Conservation (phyloP, 2,329 filamentous ascomycete species). For the Phyllosticta citribraziliensis region DNA sequence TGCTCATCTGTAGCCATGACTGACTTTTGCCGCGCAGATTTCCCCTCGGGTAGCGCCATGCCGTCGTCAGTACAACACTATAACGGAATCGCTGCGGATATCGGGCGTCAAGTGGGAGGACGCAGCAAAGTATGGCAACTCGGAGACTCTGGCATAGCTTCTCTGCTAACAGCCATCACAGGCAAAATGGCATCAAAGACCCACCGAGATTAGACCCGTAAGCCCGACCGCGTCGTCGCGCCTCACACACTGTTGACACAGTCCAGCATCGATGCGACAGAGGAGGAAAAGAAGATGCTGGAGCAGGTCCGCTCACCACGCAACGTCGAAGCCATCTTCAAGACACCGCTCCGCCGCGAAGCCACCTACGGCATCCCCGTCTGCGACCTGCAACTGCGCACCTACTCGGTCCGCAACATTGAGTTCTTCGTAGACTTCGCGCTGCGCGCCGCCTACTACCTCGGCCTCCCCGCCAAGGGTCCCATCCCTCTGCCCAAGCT, state of each 20-base stretch:
- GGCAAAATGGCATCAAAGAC: constrained; percentile 16
- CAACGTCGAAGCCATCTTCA: constrained; percentile 74
- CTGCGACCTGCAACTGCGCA: constrained; percentile 86
- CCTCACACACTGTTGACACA: neutral
- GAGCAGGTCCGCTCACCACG: constrained; percentile 45
- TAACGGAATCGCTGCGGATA: constrained; percentile 1
- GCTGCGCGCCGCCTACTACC: constrained; percentile 86
- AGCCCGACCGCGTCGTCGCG: neutral
- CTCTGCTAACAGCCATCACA: neutral
- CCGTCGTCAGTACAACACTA: constrained; percentile 7
- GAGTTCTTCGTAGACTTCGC: constrained; percentile 95
- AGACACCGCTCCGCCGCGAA: constrained; percentile 69
- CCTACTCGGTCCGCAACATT: constrained; percentile 80
- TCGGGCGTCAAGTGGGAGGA: constrained; percentile 2
- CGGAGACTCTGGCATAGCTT: neutral
- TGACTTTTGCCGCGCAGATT: neutral
- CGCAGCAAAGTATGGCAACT: neutral
- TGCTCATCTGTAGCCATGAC: neutral
- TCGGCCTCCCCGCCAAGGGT: constrained; percentile 74
- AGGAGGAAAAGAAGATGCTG: constrained; percentile 15
- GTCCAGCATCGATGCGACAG: neutral
- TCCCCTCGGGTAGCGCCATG: constrained; percentile 1
- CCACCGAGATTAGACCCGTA: constrained; percentile 4
- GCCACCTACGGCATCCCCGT: constrained; percentile 69
- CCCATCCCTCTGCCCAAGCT: constrained; percentile 79